Evolutionary conservation across 2,329 filamentous ascomycete genomes (phyloP).

Genomic region (Aspergillus sp.): DNA sequence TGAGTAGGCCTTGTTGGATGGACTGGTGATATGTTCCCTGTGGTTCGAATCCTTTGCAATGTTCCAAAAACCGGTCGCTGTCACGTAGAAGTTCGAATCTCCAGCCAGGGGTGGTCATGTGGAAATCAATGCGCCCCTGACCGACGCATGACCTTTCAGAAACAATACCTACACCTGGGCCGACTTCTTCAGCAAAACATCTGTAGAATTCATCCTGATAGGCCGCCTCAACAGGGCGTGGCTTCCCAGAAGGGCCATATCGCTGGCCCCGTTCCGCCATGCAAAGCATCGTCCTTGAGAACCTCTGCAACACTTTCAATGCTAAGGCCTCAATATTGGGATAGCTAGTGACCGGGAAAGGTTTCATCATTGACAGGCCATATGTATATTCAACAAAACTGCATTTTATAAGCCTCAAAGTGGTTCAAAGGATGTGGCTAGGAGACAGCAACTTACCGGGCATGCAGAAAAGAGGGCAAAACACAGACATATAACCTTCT

Average conservation of each 20-base stretch:
- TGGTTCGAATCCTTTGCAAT: conserved; percentile 8
- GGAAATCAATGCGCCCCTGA: conserved; percentile 11
- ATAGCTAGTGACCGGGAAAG: background rate
- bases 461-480: background rate
- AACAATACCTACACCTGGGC: background rate
- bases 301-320: background rate
- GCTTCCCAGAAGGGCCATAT: background rate
- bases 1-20: conserved; percentile 7
- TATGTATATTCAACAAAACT: background rate
- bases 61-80: conserved; percentile 9
- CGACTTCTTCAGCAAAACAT: conserved; percentile 3
- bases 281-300: conserved; percentile 1
- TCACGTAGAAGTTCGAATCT: conserved; percentile 14
- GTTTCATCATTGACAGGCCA: background rate
- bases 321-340: background rate
- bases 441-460: background rate
- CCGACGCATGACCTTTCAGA: conserved; percentile 9
- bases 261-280: background rate
- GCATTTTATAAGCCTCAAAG: background rate
- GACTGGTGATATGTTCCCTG: conserved; percentile 6
- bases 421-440: background rate
- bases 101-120: conserved; percentile 7
- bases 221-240: conserved; percentile 6
- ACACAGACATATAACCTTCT: background rate
- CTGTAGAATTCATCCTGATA: conserved; percentile 12